Base-by-base conservation (phyloP, 1,139 yeast species). In the Blastobotrys petasosporus region DNA sequence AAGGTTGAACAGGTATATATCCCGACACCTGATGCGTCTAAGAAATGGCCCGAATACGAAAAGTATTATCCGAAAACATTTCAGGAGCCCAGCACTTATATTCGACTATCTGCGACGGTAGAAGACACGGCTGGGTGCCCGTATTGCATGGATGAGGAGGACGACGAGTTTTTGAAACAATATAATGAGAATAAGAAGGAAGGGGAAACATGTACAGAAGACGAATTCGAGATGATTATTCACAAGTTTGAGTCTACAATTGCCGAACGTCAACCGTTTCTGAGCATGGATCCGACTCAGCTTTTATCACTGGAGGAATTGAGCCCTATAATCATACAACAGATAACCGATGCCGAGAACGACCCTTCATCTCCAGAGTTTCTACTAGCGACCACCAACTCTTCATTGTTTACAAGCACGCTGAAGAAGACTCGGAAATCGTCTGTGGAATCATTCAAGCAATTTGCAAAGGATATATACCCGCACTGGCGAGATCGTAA, bases 11-110 rank as follows among this genome's bases (percentile, higher is more conserved):
- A 80, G 49, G 83, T 86, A 23, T 92, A 85, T 63, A 94, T 92
- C 58, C 99, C 98, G 1, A 92, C 98, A 0, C 98, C 98, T 0
- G 95, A 88, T 70, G 97, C 98, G 1, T 83, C 95, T 1, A 75
- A 75, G 57, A 70, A 77, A 30, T 88, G 97, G 96, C 47, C 54
- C 1, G 95, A 86, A 31, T 94, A 87, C 37, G 60, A 70, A 10
- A 76, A 80, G 56, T 87, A 77, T 64, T 92, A 92, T 63, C 68
- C 70, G 32, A 85, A 85, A 44, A 68, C 71, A 32, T 90, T 85
- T 65, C 64, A 66, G 9, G 82, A 82, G 52, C 96, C 97, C 0
- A 80, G 80, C 25, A 73, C 85, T 4, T 90, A 88, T 63, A 85
- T 92, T 49, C 84, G 88, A 56, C 85, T 85, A 56, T 85, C 95